These are phyloP conservation scores for Heritiera littoralis DNA, from an alignment of 345 rosid genomes.

Conservation along the genomic window DNA sequence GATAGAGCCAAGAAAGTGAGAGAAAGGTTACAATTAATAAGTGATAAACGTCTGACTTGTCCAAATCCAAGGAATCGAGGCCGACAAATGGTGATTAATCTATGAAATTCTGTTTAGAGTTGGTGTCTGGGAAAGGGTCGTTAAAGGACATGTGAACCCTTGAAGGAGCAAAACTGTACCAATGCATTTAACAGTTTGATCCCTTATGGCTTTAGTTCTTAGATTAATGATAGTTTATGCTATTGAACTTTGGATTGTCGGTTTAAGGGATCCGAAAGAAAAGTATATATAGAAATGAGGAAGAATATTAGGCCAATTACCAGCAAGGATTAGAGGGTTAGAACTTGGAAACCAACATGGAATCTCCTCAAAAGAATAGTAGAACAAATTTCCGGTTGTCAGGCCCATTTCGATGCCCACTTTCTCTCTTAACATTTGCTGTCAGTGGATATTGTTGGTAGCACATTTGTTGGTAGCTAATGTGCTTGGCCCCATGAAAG, in stretches of 20 bases:
- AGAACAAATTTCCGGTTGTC: background rate
- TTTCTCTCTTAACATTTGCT: background rate
- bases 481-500: too few species aligned
- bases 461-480: too few species aligned
- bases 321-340: background rate
- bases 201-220: background rate
- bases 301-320: background rate
- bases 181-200: background rate
- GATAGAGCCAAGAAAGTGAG: background rate
- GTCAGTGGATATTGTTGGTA: background rate
- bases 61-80: slow-evolving; percentile 1
- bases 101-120: background rate
- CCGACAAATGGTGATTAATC: background rate
- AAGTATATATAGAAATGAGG: background rate
- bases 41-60: slow-evolving; percentile 1
- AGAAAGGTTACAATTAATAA: background rate
- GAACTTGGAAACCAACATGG: background rate
- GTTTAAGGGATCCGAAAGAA: background rate
- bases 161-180: background rate
- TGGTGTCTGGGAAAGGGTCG: background rate
- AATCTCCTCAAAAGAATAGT: background rate
- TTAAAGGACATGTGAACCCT: background rate
- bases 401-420: background rate
- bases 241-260: background rate
- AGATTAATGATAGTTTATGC: background rate